phyloP scores from a whole-genome alignment of 306 rosid species.

The Acmispon strigosus region DNA sequence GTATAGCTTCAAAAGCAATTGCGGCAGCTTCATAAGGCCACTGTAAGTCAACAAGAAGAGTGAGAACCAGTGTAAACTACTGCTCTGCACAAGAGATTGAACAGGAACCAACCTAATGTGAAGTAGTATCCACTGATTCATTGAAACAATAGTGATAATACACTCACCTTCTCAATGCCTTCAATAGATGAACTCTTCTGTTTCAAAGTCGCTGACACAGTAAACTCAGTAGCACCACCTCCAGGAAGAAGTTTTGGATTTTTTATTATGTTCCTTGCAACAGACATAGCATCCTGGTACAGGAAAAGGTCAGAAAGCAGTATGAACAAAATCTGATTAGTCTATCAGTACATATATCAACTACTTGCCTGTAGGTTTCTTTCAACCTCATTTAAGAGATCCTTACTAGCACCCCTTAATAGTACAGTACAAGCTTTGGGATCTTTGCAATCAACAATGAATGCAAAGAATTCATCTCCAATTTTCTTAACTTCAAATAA shows the following conservation, averaged over 20 bases:
- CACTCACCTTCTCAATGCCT: conserved; percentile 87
- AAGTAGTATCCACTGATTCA: not conserved
- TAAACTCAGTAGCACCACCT: conserved; percentile 95
- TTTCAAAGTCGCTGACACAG: conserved; percentile 87
- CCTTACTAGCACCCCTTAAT: conserved; percentile 87
- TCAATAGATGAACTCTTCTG: conserved; percentile 94
- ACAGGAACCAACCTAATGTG: not conserved
- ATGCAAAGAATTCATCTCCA: conserved; percentile 81
- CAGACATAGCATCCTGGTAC: conserved; percentile 87
- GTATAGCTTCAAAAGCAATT: conserved; percentile 93
- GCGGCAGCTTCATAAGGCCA: conserved; percentile 99
- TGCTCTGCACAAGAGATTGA: not conserved
- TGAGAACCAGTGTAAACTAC: conserved; percentile 16
- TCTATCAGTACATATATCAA: not conserved
- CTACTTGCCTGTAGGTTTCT: conserved; percentile 79
- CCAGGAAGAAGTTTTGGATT: conserved; percentile 94
- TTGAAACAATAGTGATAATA: not conserved
- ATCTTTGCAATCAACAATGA: conserved; percentile 82
- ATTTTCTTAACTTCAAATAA: conserved; percentile 88
- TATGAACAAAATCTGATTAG: not conserved
- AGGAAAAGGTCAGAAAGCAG: conserved; percentile 25
- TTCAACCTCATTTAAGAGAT: conserved; percentile 82
- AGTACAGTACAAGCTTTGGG: conserved; percentile 90
- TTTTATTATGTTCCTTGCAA: conserved; percentile 83
- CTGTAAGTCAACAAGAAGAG: conserved; percentile 36